Conservation (phyloP, 2,329 filamentous ascomycete species). For the Corynespora cassiicola region DNA sequence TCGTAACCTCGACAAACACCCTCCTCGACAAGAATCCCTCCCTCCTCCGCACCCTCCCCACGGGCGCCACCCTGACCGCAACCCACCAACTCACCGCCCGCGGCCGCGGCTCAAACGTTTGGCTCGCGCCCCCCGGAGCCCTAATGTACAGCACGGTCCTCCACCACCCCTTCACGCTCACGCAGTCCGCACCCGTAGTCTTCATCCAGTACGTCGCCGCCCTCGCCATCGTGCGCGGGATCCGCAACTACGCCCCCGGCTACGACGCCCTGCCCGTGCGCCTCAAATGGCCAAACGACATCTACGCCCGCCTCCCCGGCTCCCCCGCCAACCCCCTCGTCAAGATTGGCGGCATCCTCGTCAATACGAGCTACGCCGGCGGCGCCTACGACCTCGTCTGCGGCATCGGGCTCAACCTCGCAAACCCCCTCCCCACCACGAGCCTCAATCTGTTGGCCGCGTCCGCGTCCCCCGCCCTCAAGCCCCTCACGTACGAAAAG, state of each 20-base stretch:
- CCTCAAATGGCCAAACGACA: conserved; percentile 98
- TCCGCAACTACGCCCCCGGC: conserved; percentile 78
- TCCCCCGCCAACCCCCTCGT: conserved; percentile 66
- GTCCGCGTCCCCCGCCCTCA: conserved; percentile 42
- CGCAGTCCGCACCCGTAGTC: conserved; percentile 77
- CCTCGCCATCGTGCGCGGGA: conserved; percentile 83
- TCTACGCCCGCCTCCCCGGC: conserved; percentile 61
- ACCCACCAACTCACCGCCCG: conserved; percentile 88
- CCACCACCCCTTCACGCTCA: conserved; percentile 78
- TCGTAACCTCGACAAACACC: conserved; percentile 93
- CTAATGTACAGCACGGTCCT: conserved; percentile 90
- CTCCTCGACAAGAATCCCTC: conserved; percentile 90
- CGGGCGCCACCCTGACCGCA: conserved; percentile 86
- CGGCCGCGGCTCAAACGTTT: conserved; percentile 90
- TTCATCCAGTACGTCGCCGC: conserved; percentile 95
- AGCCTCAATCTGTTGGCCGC: conserved; percentile 77
- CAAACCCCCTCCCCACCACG: conserved; percentile 84
- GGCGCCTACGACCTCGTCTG: conserved; percentile 84
- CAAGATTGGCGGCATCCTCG: conserved; percentile 92
- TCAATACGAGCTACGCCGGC: conserved; percentile 82
- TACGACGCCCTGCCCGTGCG: conserved; percentile 81
- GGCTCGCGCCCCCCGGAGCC: conserved; percentile 87
- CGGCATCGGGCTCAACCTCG: conserved; percentile 82
- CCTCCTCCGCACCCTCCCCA: conserved; percentile 76
- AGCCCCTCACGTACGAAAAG: conserved; percentile 74